Base-by-base conservation (phyloP, 1,284 basidiomycete species). In the Pholiota adiposa region DNA sequence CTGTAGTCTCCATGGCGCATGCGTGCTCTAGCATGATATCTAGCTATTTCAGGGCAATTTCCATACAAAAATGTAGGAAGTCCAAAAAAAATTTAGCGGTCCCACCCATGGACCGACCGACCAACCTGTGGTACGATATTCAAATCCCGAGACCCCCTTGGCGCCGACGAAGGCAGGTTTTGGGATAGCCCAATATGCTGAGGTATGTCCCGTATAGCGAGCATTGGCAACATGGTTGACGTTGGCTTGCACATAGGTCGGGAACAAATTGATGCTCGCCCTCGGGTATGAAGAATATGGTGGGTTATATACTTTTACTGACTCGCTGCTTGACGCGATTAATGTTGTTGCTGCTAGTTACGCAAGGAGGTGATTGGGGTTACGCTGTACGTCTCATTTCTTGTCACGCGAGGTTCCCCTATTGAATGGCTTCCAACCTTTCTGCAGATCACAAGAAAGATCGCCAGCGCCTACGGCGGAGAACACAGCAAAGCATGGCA, bases 341-440 rank as follows among this genome's bases (percentile, higher is more conserved):
- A 7, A 14, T 50, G 23, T 33, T 51, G 29, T 51, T 41, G 31
- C 8, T 60, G 12, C 61, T 33, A 84, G 83, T 82, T 21, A 79
- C 79, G 0, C 80, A 85, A 70, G 84, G 81, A 18, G 83, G 84
- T 2, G 84, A 85, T 63, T 83, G 81, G 82, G 83, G 31, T 33
- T 67, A 64, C 51, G 1, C 68, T 0, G 82, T 83, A 65, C 21
- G 74, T 69, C 6, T 23, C 36, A 38, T 9, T 38, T 36, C 31
- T 36, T 6, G 7, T 31, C 6, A 11, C 34, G 16, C 8, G 18
- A 6, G n/a, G n/a, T n/a, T n/a, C n/a, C n/a, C n/a, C n/a, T n/a
- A n/a, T n/a, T n/a, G n/a, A n/a, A n/a, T n/a, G n/a, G 4, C 31
- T 2, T 11, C 5, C 18, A 25, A 16, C 14, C n/a, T 41, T 18